Evolutionary conservation across 2,329 filamentous ascomycete species (phyloP).

Genomic region (Chrysoporthe cubensis): DNA sequence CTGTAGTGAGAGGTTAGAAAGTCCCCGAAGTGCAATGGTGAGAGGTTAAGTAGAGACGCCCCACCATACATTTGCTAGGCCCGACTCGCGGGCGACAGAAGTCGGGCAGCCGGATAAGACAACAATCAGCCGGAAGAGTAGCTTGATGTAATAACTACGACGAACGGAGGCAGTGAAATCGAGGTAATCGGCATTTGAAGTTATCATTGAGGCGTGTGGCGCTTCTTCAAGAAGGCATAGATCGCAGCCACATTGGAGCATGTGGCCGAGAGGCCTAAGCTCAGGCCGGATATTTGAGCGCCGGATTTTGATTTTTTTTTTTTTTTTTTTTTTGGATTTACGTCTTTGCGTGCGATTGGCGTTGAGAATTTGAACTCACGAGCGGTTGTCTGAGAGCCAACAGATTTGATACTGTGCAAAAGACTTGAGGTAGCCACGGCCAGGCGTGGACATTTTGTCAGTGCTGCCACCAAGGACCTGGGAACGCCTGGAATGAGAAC

Average conservation of each 20-base stretch:
- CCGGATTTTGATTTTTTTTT: too few species aligned
- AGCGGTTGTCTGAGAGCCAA: too few species aligned
- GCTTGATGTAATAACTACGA: not conserved
- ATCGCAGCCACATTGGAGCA: too few species aligned
- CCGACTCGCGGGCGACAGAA: conserved; percentile 25
- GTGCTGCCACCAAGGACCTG: not conserved
- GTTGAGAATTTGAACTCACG: too few species aligned
- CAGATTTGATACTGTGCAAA: too few species aligned
- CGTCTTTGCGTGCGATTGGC: too few species aligned
- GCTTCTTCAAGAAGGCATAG: too few species aligned
- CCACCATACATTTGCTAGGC: conserved; percentile 9
- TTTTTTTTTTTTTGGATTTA: too few species aligned
- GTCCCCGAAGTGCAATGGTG: not conserved
- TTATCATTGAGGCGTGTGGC: not conserved
- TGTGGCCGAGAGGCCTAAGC: too few species aligned
- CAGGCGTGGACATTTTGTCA: too few species aligned
- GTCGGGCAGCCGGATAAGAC: conserved; percentile 19
- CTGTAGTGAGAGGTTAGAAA: conserved; percentile 3
- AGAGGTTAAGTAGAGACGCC: conserved; percentile 10
- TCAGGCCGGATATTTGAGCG: too few species aligned
- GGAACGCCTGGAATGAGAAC: conserved; percentile 1
- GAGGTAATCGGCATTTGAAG: not conserved
- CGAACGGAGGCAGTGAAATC: not conserved
- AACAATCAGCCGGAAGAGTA: not conserved
- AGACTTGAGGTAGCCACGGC: not conserved